These are phyloP conservation scores for Psidium guajava DNA, from an alignment of 345 rosid genomes.

Conservation along the genomic window DNA sequence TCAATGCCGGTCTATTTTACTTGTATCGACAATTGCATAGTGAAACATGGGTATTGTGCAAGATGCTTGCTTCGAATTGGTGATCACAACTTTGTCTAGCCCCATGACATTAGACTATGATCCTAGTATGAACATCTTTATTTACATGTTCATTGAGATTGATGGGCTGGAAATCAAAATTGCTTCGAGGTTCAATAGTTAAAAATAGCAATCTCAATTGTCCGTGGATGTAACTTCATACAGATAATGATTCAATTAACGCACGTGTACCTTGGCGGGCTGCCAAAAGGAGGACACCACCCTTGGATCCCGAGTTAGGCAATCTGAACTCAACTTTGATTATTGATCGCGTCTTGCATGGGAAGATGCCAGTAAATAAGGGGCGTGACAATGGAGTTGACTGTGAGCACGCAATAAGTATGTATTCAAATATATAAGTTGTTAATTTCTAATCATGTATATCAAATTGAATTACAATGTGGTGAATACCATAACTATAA, in stretches of 20 bases:
- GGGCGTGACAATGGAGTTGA: neutral
- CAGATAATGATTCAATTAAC: neutral
- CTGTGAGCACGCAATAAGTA: neutral
- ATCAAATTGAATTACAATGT: neutral
- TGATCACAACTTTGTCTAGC: neutral
- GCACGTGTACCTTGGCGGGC: neutral
- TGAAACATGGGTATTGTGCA: neutral
- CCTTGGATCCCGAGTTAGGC: neutral
- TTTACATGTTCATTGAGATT: neutral
- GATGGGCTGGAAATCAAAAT: neutral
- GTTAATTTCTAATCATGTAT: neutral
- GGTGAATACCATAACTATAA: neutral
- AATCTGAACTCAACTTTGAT: neutral
- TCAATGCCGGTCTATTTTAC: neutral
- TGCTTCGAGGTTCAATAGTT: neutral
- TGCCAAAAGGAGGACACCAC: neutral
- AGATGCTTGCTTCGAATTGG: neutral
- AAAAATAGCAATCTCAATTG: neutral
- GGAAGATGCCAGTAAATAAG: neutral
- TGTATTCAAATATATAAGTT: neutral
- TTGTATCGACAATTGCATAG: neutral
- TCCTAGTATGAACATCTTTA: neutral
- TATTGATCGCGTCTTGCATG: neutral
- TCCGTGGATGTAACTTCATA: neutral
- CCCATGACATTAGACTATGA: neutral